These are phyloP conservation scores for Naganishia randhawae DNA, from an alignment of 768 basidiomycete species.

Conservation along the genomic window DNA sequence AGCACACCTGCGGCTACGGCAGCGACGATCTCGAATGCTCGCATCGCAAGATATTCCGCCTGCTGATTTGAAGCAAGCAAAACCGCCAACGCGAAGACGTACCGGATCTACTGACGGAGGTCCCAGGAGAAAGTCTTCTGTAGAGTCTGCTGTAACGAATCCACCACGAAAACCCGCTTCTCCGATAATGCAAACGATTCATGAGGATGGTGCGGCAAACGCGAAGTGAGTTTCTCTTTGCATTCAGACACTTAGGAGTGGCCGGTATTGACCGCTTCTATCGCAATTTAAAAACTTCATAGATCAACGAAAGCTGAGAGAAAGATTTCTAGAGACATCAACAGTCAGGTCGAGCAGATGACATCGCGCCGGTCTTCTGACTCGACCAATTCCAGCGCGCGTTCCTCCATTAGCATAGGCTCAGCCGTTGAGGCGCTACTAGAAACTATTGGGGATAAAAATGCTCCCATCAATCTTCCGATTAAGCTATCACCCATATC, in stretches of 20 bases:
- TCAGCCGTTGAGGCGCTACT: slow-evolving; percentile 17
- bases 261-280: not conserved
- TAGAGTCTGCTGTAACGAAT: not conserved
- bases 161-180: not conserved
- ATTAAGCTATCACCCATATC: not conserved
- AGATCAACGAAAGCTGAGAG: not conserved
- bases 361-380: slow-evolving; percentile 4
- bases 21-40: not conserved
- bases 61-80: not conserved
- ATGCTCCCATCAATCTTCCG: slow-evolving; percentile 1
- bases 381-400: slow-evolving; percentile 1
- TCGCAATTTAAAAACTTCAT: not conserved
- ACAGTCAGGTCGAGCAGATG: not conserved
- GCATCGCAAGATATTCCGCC: not conserved
- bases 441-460: not conserved
- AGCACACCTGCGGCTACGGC: slow-evolving; percentile 2
- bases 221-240: not conserved
- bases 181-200: not conserved
- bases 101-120: not conserved
- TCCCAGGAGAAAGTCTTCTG: not conserved
- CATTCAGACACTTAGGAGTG: too few relatives aligned
- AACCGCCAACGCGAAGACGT: not conserved
- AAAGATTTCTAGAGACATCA: not conserved
- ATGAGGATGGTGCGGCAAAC: not conserved
- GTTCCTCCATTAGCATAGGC: not conserved